These are phyloP conservation scores for Priceomyces fermenticarens DNA, from an alignment of 805 yeast genomes.

Conservation along the genomic window DNA sequence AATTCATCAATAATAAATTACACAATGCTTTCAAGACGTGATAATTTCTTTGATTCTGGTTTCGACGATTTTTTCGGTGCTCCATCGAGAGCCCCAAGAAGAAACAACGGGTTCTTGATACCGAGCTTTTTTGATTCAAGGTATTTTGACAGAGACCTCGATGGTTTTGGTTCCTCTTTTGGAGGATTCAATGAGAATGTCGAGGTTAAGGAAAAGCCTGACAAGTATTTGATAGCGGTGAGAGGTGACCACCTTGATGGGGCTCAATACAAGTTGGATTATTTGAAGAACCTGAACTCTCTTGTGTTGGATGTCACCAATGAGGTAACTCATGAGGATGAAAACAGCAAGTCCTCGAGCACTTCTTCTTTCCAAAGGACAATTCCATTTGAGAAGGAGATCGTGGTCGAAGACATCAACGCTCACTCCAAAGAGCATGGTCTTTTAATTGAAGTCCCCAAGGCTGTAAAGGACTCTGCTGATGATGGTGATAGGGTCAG, in stretches of 20 bases:
- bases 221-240: constrained; percentile 18
- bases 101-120: not conserved
- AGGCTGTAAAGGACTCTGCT: constrained; percentile 8
- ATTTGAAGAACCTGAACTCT: constrained; percentile 20
- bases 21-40: constrained; percentile 2
- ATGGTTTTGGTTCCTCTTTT: not conserved
- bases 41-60: constrained; percentile 6
- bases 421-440: constrained; percentile 18
- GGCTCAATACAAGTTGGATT: constrained; percentile 21
- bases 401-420: constrained; percentile 17
- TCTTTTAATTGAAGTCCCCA: constrained; percentile 19
- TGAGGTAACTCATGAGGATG: constrained; percentile 10
- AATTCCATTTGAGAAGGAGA: constrained; percentile 20
- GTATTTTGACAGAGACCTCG: too few species aligned
- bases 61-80: constrained; percentile 9
- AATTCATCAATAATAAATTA: not conserved
- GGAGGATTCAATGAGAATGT: constrained; percentile 16
- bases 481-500: not conserved
- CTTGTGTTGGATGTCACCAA: constrained; percentile 16
- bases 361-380: constrained; percentile 16
- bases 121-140: too few species aligned
- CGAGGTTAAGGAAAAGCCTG: constrained; percentile 20
- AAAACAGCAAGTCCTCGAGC: constrained; percentile 9
- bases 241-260: constrained; percentile 13
- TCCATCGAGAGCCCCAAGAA: not conserved